Base-by-base conservation (phyloP, 169 alveolate genomes). In the Eimeria maxima region DNA sequence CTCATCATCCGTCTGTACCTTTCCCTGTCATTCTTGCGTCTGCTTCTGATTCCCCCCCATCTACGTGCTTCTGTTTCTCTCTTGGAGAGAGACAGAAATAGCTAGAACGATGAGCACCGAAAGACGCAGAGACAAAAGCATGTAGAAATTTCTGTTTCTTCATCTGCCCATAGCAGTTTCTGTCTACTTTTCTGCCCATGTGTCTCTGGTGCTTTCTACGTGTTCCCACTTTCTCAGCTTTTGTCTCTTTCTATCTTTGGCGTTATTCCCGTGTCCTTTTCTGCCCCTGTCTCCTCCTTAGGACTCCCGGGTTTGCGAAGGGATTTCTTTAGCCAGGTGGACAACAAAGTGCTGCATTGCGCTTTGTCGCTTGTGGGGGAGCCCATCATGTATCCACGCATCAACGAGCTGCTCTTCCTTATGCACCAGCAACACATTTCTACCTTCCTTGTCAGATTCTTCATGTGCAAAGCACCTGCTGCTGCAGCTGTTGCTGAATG, bases 361-460 rank as follows among this genome's bases (percentile, higher is more conserved):
- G 99, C 99, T 7, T 96, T 98, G 73, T 97, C 99, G 18, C 97
- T 98, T 81, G 99, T 98, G 5, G 99, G 99, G 45, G 99, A 98
- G 96, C 99, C 99, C n/a, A 98, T 98, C 45, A 98, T 98, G 99
- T 98, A 98, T 95, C 98, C 99, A 16, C 97, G 95, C 38, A 98
- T 98, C 93, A 98, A 98, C 95, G 98, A 97, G 95, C 95, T 98
- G 83, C 91, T 98, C 76, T 95, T 83, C 60, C 98, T 96, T 44
- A 96, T 98, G 87, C 99, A 98, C 93, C 93, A 96, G 71, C 80
- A 96, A 45, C 96, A 95, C 55, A 98, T 98, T 27, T 98, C 99
- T 24, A 96, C 99, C 4, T 98, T 98, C 91, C 96, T 98, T 90
- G 99, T 97, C 20, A 47, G 96, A 24, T 44, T 27, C 67, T 11